These are phyloP conservation scores for Exophiala calicioides DNA, from an alignment of 2,329 filamentous ascomycete species.

Conservation along the genomic window DNA sequence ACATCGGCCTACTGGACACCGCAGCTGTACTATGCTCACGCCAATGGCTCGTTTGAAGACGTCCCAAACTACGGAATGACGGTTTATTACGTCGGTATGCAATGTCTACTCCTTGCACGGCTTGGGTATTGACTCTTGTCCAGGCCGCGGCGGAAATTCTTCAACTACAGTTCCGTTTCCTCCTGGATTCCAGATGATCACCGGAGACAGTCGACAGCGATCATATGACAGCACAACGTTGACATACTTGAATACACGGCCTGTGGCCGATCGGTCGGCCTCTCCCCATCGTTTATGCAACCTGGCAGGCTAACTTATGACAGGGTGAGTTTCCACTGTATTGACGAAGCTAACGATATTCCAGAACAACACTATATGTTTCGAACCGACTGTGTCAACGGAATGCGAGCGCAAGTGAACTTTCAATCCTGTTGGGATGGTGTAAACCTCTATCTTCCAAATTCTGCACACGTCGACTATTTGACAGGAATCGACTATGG, in stretches of 20 bases:
- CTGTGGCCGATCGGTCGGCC: conserved; percentile 70
- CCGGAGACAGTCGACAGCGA: conserved; percentile 68
- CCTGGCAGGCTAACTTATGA: conserved; percentile 2
- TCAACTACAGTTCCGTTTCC: conserved; percentile 72
- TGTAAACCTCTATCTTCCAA: conserved; percentile 54
- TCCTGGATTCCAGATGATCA: conserved; percentile 75
- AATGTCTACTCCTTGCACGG: conserved; percentile 11
- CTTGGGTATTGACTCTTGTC: conserved; percentile 37
- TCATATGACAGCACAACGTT: conserved; percentile 26
- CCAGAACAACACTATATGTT: conserved; percentile 73
- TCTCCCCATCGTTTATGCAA: conserved; percentile 67
- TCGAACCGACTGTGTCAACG: conserved; percentile 73
- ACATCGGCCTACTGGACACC: conserved; percentile 89
- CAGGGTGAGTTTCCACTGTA: conserved; percentile 82
- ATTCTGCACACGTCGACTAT: conserved; percentile 73
- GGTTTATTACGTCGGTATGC: conserved; percentile 32
- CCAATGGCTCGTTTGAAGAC: conserved; percentile 52
- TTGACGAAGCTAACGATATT: conserved; percentile 58
- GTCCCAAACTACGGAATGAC: conserved; percentile 52
- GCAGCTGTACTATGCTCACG: conserved; percentile 72
- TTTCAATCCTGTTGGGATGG: conserved; percentile 92
- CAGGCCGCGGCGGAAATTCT: conserved; percentile 42
- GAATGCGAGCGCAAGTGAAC: conserved; percentile 78
- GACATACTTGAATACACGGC: conserved; percentile 49
- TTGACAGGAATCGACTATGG: conserved; percentile 76